These are phyloP conservation scores for Fusarium austroafricanum DNA, from an alignment of 2,329 filamentous ascomycete genomes.

Conservation along the genomic window DNA sequence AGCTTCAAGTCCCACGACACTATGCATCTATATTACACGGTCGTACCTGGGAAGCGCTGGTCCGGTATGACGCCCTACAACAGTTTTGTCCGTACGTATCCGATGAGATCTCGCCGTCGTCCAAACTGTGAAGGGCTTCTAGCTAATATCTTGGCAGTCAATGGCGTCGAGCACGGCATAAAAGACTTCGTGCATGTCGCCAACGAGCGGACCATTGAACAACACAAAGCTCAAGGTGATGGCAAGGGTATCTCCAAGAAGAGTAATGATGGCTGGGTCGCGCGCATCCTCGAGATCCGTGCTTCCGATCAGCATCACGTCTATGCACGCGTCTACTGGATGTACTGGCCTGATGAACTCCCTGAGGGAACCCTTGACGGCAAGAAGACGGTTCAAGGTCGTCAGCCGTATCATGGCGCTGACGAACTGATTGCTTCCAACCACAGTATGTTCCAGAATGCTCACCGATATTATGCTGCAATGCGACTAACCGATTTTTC, in stretches of 20 bases:
- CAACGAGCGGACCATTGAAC: constrained; percentile 67
- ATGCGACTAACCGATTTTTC: too few relatives aligned
- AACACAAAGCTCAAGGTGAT: constrained; percentile 58
- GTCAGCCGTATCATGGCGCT: too few relatives aligned
- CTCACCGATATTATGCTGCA: too few relatives aligned
- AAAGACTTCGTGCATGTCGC: constrained; percentile 70
- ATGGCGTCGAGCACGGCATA: constrained; percentile 67
- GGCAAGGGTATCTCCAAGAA: constrained; percentile 45
- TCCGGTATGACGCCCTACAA: constrained; percentile 70
- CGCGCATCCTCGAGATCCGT: constrained; percentile 79
- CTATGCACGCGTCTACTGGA: constrained; percentile 80
- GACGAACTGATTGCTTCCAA: constrained; percentile 76
- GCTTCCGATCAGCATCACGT: constrained; percentile 78
- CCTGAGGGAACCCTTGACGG: too few relatives aligned
- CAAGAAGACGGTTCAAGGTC: too few relatives aligned
- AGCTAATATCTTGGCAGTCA: constrained; percentile 56
- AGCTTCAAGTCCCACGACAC: constrained; percentile 65
- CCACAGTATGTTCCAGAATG: too few relatives aligned
- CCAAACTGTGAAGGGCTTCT: constrained; percentile 27
- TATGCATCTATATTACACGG: constrained; percentile 66
- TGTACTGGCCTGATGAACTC: constrained; percentile 80
- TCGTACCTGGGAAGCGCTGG: constrained; percentile 65
- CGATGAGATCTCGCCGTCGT: constrained; percentile 4
- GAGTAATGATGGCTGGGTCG: constrained; percentile 74
- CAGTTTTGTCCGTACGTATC: constrained; percentile 68